These are phyloP conservation scores for Seiridium cupressi DNA, from an alignment of 2,329 filamentous ascomycete species.

Conservation along the genomic window DNA sequence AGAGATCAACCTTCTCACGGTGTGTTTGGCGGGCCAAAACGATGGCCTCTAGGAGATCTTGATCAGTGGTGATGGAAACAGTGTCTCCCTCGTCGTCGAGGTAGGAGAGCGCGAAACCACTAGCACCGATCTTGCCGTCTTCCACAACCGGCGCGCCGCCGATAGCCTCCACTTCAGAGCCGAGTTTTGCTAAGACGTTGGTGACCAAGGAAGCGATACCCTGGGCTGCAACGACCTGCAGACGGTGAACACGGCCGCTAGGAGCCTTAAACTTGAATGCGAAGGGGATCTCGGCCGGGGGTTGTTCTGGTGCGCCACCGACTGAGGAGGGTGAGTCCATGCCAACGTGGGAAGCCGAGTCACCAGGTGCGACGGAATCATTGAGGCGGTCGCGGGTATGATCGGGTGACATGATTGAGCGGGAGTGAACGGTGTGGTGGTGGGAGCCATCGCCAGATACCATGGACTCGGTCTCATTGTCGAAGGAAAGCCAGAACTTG, in stretches of 20 bases:
- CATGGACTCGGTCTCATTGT: constrained; percentile 94
- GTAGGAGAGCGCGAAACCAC: constrained; percentile 91
- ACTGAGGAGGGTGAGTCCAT: constrained; percentile 72
- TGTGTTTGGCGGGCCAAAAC: constrained; percentile 73
- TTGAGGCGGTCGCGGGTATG: constrained; percentile 63
- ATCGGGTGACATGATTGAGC: constrained; percentile 82
- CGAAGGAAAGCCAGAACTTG: constrained; percentile 97
- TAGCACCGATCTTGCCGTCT: constrained; percentile 72
- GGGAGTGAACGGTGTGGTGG: constrained; percentile 63
- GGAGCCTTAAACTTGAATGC: constrained; percentile 99
- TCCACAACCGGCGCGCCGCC: constrained; percentile 78
- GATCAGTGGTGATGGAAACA: constrained; percentile 93
- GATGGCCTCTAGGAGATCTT: constrained; percentile 89
- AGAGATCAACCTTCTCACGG: constrained; percentile 93
- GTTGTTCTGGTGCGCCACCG: constrained; percentile 50
- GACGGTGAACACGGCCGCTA: constrained; percentile 86
- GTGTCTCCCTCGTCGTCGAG: constrained; percentile 96
- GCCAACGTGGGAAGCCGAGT: constrained; percentile 92
- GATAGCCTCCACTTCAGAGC: constrained; percentile 76
- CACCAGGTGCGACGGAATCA: constrained; percentile 86
- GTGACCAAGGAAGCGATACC: constrained; percentile 78
- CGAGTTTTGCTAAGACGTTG: constrained; percentile 80
- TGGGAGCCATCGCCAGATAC: constrained; percentile 87
- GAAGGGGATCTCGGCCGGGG: constrained; percentile 74
- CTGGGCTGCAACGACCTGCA: constrained; percentile 79